Evolutionary conservation across 768 basidiomycete species (phyloP), one percentile per base, ranked within the genome.

Genomic region (Hericium erinaceus): DNA sequence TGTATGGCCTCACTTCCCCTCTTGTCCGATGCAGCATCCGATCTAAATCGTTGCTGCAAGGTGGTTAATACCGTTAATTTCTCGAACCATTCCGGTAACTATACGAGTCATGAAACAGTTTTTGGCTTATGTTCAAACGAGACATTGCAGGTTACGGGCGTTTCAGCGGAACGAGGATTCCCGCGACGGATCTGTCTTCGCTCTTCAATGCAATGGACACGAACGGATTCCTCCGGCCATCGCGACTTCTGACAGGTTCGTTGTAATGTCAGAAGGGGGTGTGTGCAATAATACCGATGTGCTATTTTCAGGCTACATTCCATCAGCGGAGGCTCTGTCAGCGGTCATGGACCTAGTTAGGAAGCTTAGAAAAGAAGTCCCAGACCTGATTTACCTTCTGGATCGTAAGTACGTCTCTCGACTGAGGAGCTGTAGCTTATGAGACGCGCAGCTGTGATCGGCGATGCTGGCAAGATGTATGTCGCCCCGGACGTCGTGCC

Each of bases 51-150:
- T 38, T 26, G 56, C 64, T 55, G 57, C 48, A 67, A 90, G 88
- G 80, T 87, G 56, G 80, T 95, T 20, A 95, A 94, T 67, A 92
- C 92, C 1, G 95, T 98, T 39, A 89, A 97, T 65, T 98, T 89
- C 69, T 91, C 91, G 8, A 99, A 98, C 64, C 95, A 99, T 68
- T 79, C 92, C 6, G 94, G 92, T 89, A 56, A 56, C 77, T 64
- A 4, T 15, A 10, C 13, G 40, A 13, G 26, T 12, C 18, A 33
- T 15, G 6, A 33, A 49, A 9, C 28, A n/a, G 54, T 33, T 18
- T 48, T 13, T 24, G 26, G 16, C 28, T 48, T 18, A 24, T 41
- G 26, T 49, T 37, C 28, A 33, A 15, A n/a, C 26, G 26, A 38
- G 9, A 46, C 37, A 39, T n/a, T 28, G 33, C 37, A 95, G 94